phyloP scores from a whole-genome alignment of 169 alveolate species.

The Cystoisospora suis region DNA sequence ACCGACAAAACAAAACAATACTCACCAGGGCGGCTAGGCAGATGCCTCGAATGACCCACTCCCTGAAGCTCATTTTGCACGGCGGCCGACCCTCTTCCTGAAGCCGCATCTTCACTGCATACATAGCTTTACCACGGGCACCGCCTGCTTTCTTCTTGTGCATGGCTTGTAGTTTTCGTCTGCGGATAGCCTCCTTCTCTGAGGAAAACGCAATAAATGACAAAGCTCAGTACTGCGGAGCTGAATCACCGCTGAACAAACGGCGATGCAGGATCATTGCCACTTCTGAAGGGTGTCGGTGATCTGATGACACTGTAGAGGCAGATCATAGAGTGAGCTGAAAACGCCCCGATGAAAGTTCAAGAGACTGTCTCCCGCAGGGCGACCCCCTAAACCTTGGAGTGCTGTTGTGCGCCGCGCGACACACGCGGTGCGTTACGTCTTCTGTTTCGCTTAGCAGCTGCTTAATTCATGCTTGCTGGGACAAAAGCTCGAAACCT shows the following conservation, averaged over 20 bases:
- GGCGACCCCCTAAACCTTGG: too few species aligned
- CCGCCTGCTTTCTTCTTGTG: conserved; percentile 46
- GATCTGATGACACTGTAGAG: too few species aligned
- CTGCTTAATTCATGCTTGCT: too few species aligned
- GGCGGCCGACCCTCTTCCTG: conserved; percentile 54
- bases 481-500: too few species aligned
- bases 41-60: conserved; percentile 33
- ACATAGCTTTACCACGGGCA: conserved; percentile 40
- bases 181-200: conserved; percentile 32
- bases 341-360: too few species aligned
- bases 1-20: too few species aligned
- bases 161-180: conserved; percentile 7
- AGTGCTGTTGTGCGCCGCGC: too few species aligned
- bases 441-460: too few species aligned
- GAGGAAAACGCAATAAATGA: not conserved
- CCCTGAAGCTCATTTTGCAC: conserved; percentile 40
- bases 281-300: not conserved
- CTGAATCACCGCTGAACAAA: not conserved
- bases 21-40: conserved; percentile 35
- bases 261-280: not conserved
- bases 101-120: conserved; percentile 16
- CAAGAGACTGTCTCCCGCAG: too few species aligned
- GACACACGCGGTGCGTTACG: too few species aligned
- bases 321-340: too few species aligned
- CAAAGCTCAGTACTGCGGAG: too few species aligned